These are phyloP conservation scores for Fusarium subtropicale DNA, from an alignment of 2,329 filamentous ascomycete genomes.

Conservation along the genomic window DNA sequence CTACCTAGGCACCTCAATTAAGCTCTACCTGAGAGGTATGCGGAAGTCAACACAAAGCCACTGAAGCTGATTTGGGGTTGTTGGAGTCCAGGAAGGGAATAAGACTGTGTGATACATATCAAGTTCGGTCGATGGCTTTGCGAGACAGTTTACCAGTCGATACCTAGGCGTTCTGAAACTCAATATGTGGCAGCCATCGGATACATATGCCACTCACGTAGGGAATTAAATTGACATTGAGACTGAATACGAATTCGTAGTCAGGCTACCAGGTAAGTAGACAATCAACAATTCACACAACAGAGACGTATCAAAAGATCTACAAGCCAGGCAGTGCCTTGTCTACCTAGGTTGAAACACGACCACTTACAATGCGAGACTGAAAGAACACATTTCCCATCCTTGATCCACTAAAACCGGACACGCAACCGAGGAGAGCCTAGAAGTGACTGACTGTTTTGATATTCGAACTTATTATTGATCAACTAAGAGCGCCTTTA, in stretches of 20 bases:
- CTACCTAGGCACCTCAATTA: slow-evolving; percentile 15
- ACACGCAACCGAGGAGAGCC: neutral
- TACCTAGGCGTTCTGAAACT: slow-evolving; percentile 7
- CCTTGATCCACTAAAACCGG: slow-evolving; percentile 1
- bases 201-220: neutral
- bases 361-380: neutral
- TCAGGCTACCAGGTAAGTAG: neutral
- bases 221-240: neutral
- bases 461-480: neutral
- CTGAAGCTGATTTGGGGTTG: slow-evolving; percentile 11
- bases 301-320: slow-evolving; percentile 1
- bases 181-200: slow-evolving; percentile 1
- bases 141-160: slow-evolving; percentile 8
- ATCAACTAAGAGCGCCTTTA: neutral
- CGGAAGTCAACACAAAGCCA: slow-evolving; percentile 25
- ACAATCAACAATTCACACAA: neutral
- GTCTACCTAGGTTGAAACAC: slow-evolving; percentile 10
- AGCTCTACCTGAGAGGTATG: slow-evolving; percentile 30
- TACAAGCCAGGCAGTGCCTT: slow-evolving; percentile 1
- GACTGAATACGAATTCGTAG: neutral
- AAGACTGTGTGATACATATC: neutral
- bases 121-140: slow-evolving; percentile 4
- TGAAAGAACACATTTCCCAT: slow-evolving; percentile 6
- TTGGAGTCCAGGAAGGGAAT: slow-evolving; percentile 4
- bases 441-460: neutral